These are phyloP conservation scores for Curvularia spicifera DNA, from an alignment of 2,329 filamentous ascomycete species.

Conservation along the genomic window DNA sequence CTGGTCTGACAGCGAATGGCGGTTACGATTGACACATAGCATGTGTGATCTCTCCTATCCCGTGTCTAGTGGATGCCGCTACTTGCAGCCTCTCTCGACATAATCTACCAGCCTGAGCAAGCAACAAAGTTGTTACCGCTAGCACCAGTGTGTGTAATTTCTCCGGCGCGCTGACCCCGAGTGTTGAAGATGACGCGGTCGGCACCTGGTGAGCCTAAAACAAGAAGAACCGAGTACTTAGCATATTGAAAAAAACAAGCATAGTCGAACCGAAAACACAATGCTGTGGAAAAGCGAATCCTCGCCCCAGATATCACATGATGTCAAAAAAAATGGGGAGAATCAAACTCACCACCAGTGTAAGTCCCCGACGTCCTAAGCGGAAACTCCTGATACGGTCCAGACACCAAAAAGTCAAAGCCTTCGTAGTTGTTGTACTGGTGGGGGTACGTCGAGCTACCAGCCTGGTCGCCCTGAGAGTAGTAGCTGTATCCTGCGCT, in stretches of 20 bases:
- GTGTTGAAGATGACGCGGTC: conserved; percentile 71
- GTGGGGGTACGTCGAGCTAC: conserved; percentile 62
- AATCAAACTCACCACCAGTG: conserved; percentile 57
- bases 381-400: conserved; percentile 70
- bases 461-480: conserved; percentile 46
- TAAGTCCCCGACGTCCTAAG: conserved; percentile 61
- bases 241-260: too few species aligned
- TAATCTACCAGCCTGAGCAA: conserved; percentile 53
- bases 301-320: too few species aligned
- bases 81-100: background rate
- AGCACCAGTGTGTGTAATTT: conserved; percentile 74
- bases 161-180: conserved; percentile 63
- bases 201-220: conserved; percentile 65
- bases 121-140: conserved; percentile 71
- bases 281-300: too few species aligned
- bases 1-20: background rate
- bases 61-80: background rate
- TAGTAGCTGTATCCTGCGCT: conserved; percentile 61
- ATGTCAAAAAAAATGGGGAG: background rate
- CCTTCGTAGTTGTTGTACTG: conserved; percentile 68
- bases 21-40: background rate
- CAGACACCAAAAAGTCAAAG: conserved; percentile 63
- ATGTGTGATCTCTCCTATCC: background rate
- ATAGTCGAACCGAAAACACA: too few species aligned
- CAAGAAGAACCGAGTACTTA: background rate